Conservation (phyloP, 176 grass and related monocot genomes). For the maize (Zea mays) region DNA sequence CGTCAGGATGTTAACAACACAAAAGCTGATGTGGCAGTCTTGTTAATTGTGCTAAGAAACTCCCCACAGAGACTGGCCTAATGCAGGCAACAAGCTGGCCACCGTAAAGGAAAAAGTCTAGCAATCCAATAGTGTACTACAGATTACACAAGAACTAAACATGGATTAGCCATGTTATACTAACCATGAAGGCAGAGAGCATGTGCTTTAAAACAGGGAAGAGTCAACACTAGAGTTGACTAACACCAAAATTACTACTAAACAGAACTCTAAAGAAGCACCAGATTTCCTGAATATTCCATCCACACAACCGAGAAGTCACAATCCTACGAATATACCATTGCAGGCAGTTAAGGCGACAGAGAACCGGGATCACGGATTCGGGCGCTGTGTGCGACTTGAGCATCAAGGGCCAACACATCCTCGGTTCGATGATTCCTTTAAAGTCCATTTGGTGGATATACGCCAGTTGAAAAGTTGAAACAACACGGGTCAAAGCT, state of each 20-base stretch:
- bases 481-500: conserved; percentile 33
- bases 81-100: too few species aligned
- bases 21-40: too few species aligned
- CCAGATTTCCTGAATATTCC: conserved; percentile 30
- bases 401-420: background rate
- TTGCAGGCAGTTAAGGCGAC: background rate
- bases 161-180: background rate
- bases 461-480: background rate
- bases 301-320: conserved; percentile 4
- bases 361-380: conserved; percentile 6
- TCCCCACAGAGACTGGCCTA: too few species aligned
- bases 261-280: background rate
- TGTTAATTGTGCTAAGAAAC: too few species aligned
- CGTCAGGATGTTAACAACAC: too few species aligned
- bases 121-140: conserved; percentile 11
- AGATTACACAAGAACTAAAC: background rate
- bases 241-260: background rate
- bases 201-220: background rate
- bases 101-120: background rate
- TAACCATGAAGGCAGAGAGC: conserved; percentile 9
- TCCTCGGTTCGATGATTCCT: background rate
- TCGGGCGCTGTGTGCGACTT: background rate
- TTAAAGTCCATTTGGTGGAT: background rate
- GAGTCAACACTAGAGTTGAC: conserved; percentile 34
- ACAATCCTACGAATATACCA: conserved; percentile 15